Base-by-base conservation (phyloP, 106 monocot species). In the Gastrodia elata region DNA sequence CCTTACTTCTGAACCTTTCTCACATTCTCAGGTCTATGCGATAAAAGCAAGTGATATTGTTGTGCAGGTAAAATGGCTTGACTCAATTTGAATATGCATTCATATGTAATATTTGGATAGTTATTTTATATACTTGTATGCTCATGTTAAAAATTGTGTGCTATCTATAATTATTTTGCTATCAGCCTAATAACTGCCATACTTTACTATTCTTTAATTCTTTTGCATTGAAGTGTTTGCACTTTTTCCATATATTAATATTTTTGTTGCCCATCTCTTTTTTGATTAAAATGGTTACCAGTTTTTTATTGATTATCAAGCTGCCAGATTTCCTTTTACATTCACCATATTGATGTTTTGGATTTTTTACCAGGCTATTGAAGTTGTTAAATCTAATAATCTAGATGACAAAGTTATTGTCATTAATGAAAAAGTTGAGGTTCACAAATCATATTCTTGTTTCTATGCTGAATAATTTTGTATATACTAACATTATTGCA, bases 41-140 rank as follows among this genome's bases (percentile, higher is more conserved):
- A 70, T 94, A 75, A 91, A 94, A 84, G 94, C 94, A 49, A 94
- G 94, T 70, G 88, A 91, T 46, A 94, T 94, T 76, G 94, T 91
- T 26, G 77, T 79, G 4, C 94, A 94, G 88, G 94, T 94, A 83
- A 2, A 68, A 75, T 46, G 20, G 36, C 36, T 16, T 38, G 20
- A 0, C 11, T 34, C 11, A 65, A 5, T 65, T 16, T n/a, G 3
- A 27, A 67, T 38, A 34, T 37, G 37, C 67, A 7, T 36, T n/a
- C 3, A n/a, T n/a, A n/a, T 28, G 30, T 61, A 28, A n/a, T 67
- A 67, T 13, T 38, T 67, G 67, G 20, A 67, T n/a, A 67, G 37
- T 26, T 57, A 30, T 61, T 61, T 61, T 61, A 61, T 61, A 30
- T 32, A 30, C 27, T 28, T 32, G 32, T 32, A 2, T 30, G 13